phyloP scores from a whole-genome alignment of 352 stramenopile species.

The Pythium folliculosum region DNA sequence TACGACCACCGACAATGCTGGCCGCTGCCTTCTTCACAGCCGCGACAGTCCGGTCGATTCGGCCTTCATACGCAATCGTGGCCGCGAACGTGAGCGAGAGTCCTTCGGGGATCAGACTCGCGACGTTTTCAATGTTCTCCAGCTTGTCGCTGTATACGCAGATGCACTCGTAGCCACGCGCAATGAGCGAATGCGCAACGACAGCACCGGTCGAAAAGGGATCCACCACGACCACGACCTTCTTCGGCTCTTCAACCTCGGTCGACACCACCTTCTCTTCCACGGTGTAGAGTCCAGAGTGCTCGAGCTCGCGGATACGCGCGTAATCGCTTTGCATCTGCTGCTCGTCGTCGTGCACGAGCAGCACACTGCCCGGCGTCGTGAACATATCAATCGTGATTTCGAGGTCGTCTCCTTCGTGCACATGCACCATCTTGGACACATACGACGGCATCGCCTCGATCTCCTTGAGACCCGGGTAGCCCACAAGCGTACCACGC shows the following conservation, averaged over 20 bases:
- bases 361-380: slow-evolving; percentile 80
- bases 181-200: slow-evolving; percentile 90
- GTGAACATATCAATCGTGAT: slow-evolving; percentile 92
- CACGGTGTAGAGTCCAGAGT: slow-evolving; percentile 56
- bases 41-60: slow-evolving; percentile 45
- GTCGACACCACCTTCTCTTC: slow-evolving; percentile 25
- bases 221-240: slow-evolving; percentile 93
- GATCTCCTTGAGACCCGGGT: slow-evolving; percentile 86
- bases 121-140: slow-evolving; percentile 82
- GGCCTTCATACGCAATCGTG: slow-evolving; percentile 69
- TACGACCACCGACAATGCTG: slow-evolving; percentile 23
- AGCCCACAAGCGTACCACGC: slow-evolving; percentile 78
- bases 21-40: slow-evolving; percentile 50
- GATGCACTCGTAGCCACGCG: slow-evolving; percentile 89
- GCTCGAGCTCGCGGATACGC: slow-evolving; percentile 83
- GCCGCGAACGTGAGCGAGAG: slow-evolving; percentile 77
- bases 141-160: slow-evolving; percentile 86
- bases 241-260: slow-evolving; percentile 32
- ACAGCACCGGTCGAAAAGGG: slow-evolving; percentile 96
- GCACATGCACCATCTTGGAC: slow-evolving; percentile 71
- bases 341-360: slow-evolving; percentile 79
- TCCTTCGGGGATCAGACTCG: slow-evolving; percentile 75
- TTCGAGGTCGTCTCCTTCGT: slow-evolving; percentile 55
- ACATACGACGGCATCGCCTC: slow-evolving; percentile 87
- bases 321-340: slow-evolving; percentile 83